phyloP scores from a whole-genome alignment of 1,284 basidiomycete species.

The Apiotrichum sp. region DNA sequence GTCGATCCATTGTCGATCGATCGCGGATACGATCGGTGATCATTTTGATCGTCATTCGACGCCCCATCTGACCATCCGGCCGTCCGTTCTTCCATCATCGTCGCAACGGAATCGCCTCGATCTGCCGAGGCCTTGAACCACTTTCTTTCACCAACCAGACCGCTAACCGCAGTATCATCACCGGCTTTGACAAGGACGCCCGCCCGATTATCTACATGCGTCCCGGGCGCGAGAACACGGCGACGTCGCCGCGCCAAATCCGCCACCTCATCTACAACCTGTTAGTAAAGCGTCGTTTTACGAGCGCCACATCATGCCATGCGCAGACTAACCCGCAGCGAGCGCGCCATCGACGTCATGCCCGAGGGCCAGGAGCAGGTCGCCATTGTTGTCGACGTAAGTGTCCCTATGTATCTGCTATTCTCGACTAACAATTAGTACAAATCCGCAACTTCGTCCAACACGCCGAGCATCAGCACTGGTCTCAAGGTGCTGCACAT shows the following conservation, averaged over 20 bases:
- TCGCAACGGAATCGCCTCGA: neutral
- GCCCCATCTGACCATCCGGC: too few species aligned
- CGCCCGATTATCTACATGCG: conserved; percentile 78
- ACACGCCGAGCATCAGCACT: conserved; percentile 71
- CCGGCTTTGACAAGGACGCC: conserved; percentile 74
- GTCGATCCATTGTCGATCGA: too few species aligned
- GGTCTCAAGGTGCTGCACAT: conserved; percentile 74
- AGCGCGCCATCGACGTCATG: conserved; percentile 79
- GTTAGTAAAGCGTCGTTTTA: conserved; percentile 45
- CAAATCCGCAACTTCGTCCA: conserved; percentile 59
- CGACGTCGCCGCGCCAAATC: conserved; percentile 65
- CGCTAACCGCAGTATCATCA: conserved; percentile 56
- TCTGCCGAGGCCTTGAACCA: too few species aligned
- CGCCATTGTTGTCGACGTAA: conserved; percentile 66
- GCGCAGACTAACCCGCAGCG: conserved; percentile 48
- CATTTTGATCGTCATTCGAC: too few species aligned
- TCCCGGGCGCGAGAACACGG: conserved; percentile 74
- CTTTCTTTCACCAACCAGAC: neutral
- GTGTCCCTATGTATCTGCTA: conserved; percentile 2
- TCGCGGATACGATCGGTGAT: too few species aligned
- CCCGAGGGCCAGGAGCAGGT: conserved; percentile 72
- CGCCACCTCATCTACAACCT: conserved; percentile 75
- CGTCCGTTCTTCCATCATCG: neutral
- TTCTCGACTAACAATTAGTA: neutral
- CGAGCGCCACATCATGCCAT: too few species aligned